These are phyloP conservation scores for Lolium rigidum DNA, from an alignment of 176 grass and related monocot genomes.

Conservation along the genomic window DNA sequence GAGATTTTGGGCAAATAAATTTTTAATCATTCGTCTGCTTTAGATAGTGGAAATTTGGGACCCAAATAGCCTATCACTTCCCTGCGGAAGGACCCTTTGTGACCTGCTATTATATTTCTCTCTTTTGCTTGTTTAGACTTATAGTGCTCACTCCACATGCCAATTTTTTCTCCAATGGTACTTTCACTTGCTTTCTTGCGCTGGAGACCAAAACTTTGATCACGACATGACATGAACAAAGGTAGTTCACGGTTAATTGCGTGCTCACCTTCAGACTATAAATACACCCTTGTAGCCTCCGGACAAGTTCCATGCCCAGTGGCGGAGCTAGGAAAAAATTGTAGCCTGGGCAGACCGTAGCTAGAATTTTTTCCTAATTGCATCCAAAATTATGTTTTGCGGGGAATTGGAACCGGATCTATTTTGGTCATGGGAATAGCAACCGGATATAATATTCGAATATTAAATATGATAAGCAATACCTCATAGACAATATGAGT, in stretches of 20 bases:
- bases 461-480: no score
- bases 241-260: background rate
- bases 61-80: background rate
- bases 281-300: background rate
- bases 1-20: background rate
- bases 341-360: no score
- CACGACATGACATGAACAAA: slow-evolving; percentile 1
- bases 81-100: background rate
- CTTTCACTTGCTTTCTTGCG: slow-evolving; percentile 31
- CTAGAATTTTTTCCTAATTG: no score
- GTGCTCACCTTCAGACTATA: background rate
- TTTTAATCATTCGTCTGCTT: background rate
- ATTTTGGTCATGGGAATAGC: no score
- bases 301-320: slow-evolving; percentile 52
- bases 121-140: no score
- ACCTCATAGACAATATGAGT: no score
- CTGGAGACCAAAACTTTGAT: slow-evolving; percentile 1
- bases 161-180: slow-evolving; percentile 29
- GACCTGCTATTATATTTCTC: background rate
- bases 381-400: no score
- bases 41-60: background rate
- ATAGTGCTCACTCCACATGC: no score
- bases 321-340: no score
- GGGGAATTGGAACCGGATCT: no score
- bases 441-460: no score